Percentiles rank a stretch among this genome's conserved stretches.
These are phyloP conservation scores for Favolaschia claudopus DNA, from an alignment of 768 basidiomycete genomes.

Conservation along the genomic window DNA sequence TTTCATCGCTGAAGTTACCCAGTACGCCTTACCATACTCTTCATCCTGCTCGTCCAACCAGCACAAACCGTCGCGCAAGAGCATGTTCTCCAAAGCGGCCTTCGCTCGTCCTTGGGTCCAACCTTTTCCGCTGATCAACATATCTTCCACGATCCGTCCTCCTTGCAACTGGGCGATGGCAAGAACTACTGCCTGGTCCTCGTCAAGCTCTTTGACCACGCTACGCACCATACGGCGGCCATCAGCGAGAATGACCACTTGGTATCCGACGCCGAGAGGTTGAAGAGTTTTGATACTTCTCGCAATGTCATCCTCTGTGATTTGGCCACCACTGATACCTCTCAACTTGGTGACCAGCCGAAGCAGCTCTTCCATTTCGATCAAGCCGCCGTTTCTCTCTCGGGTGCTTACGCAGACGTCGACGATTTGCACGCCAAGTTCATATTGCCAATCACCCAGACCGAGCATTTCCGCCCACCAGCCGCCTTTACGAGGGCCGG, in stretches of 20 bases:
- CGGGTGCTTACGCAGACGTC: constrained; percentile 90
- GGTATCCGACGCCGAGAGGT: constrained; percentile 92
- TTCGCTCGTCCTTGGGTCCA: constrained; percentile 85
- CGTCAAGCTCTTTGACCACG: constrained; percentile 89
- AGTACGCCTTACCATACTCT: constrained; percentile 71
- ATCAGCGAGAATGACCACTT: constrained; percentile 76
- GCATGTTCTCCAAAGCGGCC: constrained; percentile 87
- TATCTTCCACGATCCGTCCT: constrained; percentile 73
- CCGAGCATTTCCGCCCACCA: constrained; percentile 93
- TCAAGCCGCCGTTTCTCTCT: constrained; percentile 90
- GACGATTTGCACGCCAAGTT: constrained; percentile 94
- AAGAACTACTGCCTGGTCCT: constrained; percentile 85
- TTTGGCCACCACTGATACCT: constrained; percentile 66
- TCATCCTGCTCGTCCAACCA: constrained; percentile 95
- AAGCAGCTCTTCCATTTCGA: constrained; percentile 87
- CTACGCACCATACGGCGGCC: constrained; percentile 84
- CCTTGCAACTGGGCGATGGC: constrained; percentile 73
- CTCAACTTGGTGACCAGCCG: constrained; percentile 80
- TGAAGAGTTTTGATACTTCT: constrained; percentile 87
- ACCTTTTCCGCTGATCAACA: constrained; percentile 64
- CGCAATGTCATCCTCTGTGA: constrained; percentile 87
- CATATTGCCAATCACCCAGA: constrained; percentile 94
- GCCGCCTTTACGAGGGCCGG: constrained; percentile 83
- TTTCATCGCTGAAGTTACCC: constrained; percentile 87
- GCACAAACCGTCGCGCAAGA: constrained; percentile 88